Evolutionary conservation across 257 asterid genomes (phyloP), one percentile per base, ranked within the genome.

Genomic region (Ballota nigra): DNA sequence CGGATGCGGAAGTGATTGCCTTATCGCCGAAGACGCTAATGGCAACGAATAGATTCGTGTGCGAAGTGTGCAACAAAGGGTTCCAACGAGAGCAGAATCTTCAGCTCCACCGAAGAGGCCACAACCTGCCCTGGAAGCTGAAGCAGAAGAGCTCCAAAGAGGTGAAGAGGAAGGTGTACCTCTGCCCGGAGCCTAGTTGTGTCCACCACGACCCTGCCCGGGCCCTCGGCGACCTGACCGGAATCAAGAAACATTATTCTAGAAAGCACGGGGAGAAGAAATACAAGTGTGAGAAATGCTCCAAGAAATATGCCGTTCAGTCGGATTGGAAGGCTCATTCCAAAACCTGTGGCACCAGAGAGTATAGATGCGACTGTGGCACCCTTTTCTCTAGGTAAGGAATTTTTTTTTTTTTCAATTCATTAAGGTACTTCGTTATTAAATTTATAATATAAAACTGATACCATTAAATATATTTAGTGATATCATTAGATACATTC

Each of bases 191-290:
- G 73, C 88, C 92, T 26, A 82, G 79, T 8, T 91, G 97, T 70
- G 89, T 85, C 0, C 97, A 91, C 81, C 97, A 91, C 76, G 91
- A 88, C 75, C 87, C 94, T 8, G 66, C 86, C 4, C 80, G 97
- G 29, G 97, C 96, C 0, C 96, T 91, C 7, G 97, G 97, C 0
- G 97, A 90, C 81, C 90, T 90, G 45, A 90, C 97, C n/a, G 97
- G 97, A 0, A 88, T 88, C 13, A 90, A 90, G 77, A 91, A 91
- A 24, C 97, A 91, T 6, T 91, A 78, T 15, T 85, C 90, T 0
- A 77, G 97, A 19, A 91, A 91, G 6, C 97, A 91, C 22, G 97
- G 97, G 0, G 97, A 91, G 78, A 91, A 91, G 52, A 91, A 88
- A 23, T 87, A 57, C 69, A 88, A 91, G 71, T 91, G 97, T 28